Evolutionary conservation across 2,329 filamentous ascomycete species (phyloP), one percentile per base, ranked within the genome.

Genomic region (Penicillium glabrum): DNA sequence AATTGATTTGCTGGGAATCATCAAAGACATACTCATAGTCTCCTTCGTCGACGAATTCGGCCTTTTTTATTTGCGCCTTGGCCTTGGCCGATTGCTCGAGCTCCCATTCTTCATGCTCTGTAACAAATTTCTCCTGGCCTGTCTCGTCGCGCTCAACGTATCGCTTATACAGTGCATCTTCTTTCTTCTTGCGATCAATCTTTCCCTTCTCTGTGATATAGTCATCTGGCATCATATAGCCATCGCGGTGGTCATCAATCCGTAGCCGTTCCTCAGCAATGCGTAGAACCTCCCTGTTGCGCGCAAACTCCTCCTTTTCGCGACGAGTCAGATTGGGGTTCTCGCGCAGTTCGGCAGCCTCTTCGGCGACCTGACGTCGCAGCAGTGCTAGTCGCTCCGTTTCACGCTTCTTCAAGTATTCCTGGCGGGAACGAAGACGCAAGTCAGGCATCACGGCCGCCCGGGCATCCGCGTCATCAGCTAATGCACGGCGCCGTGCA

Each of bases 81-180:
- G 91, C 93, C 73, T 96, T 96, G 55, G 87, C 83, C 1, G 89
- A 84, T 76, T 98, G 93, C 70, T 98, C 93, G 56, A 86, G 80
- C 72, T 99, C 95, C 93, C 93, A 99, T 69, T 96, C 90, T 60
- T 99, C 93, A 61, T 96, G 90, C 72, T 99, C 95, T 0, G 92
- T 96, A 56, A 96, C 86, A 66, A 91, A 96, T 66, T 88, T 89
- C 72, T 97, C 93, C 62, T 95, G 88, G 5, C 93, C 93, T 66
- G 88, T 88, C 67, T 96, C 90, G 66, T 96, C 92, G 58, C 85
- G 84, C 61, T 97, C 93, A 3, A 96, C 88, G 65, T 96, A 93
- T 50, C 93, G 86, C 72, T 91, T 93, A 76, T 96, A 96, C 11
- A 99, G 82, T 0, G 90, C 91, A 24, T 96, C 90, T 61, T 95